phyloP scores from a whole-genome alignment of 2,329 filamentous ascomycete genomes.

The Verticillium alfalfae region DNA sequence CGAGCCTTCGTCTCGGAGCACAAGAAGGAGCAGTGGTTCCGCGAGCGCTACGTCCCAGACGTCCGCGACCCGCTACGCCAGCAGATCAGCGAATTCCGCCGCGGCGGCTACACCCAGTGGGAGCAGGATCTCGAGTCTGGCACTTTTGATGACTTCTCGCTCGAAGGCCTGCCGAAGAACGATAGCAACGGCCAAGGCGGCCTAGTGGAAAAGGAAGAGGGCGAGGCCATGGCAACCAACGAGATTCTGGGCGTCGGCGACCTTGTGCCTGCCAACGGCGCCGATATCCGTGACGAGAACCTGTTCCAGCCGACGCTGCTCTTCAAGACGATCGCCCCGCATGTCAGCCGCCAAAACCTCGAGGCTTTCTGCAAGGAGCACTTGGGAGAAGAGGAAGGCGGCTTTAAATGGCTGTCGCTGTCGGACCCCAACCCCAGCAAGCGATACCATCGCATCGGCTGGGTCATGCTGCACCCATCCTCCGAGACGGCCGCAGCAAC shows the following conservation, averaged over 20 bases:
- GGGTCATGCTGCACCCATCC: conserved; percentile 89
- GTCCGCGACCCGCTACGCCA: conserved; percentile 68
- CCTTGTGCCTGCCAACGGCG: conserved; percentile 74
- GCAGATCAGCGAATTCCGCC: conserved; percentile 75
- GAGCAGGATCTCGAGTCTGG: conserved; percentile 80
- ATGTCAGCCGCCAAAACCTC: conserved; percentile 87
- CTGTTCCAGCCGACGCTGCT: conserved; percentile 85
- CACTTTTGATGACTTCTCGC: conserved; percentile 86
- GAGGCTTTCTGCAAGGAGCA: conserved; percentile 94
- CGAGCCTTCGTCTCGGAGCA: conserved; percentile 85
- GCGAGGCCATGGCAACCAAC: conserved; percentile 84
- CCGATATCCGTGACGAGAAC: conserved; percentile 84
- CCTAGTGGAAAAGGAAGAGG: conserved; percentile 88
- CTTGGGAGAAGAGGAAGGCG: conserved; percentile 82
- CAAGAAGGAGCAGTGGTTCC: conserved; percentile 97
- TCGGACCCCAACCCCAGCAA: conserved; percentile 97
- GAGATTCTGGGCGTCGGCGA: conserved; percentile 92
- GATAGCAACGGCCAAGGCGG: conserved; percentile 85
- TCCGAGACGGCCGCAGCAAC: conserved; percentile 52
- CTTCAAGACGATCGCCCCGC: conserved; percentile 97
- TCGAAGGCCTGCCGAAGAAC: conserved; percentile 90
- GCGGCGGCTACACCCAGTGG: conserved; percentile 78
- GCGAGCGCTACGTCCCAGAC: conserved; percentile 85
- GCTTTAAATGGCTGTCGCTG: conserved; percentile 92
- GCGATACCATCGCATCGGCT: conserved; percentile 94